These are phyloP conservation scores for Hippophae gyantsensis DNA, from an alignment of 306 rosid genomes.

Conservation along the genomic window DNA sequence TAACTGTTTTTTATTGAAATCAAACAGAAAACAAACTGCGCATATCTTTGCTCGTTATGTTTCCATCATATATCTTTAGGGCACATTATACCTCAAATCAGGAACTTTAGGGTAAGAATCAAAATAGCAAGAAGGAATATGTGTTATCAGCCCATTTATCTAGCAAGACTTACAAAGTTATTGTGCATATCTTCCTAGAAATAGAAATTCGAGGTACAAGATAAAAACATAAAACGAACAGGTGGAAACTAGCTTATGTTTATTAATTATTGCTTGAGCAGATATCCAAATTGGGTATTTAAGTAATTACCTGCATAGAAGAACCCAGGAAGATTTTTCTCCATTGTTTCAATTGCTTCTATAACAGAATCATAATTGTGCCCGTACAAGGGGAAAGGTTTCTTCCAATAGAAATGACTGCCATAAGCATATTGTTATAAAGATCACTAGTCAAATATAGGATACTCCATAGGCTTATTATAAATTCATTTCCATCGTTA, in stretches of 20 bases:
- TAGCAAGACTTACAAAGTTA: no score
- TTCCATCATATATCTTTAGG: no score
- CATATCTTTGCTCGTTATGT: no score
- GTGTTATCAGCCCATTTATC: no score
- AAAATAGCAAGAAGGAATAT: no score
- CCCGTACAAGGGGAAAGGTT: conserved; percentile 88
- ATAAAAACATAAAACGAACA: no score
- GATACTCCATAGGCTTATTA: conserved; percentile 2
- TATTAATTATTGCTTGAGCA: not conserved
- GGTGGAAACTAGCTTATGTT: not conserved
- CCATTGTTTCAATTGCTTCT: conserved; percentile 74
- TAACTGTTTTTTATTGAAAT: no score
- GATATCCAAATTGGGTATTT: not conserved
- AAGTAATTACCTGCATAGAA: conserved; percentile 67
- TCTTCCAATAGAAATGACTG: conserved; percentile 86
- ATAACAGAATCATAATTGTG: conserved; percentile 60
- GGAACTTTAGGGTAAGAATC: no score
- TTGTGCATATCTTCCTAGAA: no score
- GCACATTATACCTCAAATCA: no score
- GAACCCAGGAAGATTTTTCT: conserved; percentile 82
- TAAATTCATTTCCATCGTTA: conserved; percentile 2
- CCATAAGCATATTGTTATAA: conserved; percentile 25
- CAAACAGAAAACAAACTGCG: no score
- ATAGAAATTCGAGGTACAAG: no score
- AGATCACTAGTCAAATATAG: conserved; percentile 7